A percentile compares a stretch with the other conserved stretches of the same genome.
These are phyloP conservation scores for Thalassiosira exigua DNA, from an alignment of 352 stramenopile genomes.

Conservation along the genomic window DNA sequence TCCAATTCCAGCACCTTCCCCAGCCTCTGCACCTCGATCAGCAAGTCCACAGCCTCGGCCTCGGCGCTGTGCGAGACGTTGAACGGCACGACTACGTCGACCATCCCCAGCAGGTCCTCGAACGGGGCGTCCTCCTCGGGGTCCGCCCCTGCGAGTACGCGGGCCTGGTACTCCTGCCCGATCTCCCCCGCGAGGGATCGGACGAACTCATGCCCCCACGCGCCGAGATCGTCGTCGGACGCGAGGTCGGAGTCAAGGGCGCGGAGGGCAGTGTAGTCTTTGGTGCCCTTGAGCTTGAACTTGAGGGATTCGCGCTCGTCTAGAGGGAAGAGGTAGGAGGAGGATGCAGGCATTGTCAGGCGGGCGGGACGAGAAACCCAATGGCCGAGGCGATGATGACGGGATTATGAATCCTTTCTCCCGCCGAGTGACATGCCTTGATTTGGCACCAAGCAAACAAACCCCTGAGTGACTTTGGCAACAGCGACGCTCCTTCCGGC, in stretches of 20 bases:
- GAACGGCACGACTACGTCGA: slow-evolving; percentile 99
- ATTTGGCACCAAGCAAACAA: no score
- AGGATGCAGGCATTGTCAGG: no score
- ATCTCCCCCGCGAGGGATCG: slow-evolving; percentile 97
- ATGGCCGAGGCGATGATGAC: no score
- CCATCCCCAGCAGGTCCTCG: slow-evolving; percentile 93
- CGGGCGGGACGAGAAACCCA: no score
- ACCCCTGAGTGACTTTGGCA: no score
- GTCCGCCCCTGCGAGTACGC: slow-evolving; percentile 72
- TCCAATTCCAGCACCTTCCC: slow-evolving; percentile 92
- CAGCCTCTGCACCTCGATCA: slow-evolving; percentile 98
- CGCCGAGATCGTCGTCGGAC: slow-evolving; percentile 89
- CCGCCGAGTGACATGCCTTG: no score
- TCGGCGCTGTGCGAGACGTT: slow-evolving; percentile 99
- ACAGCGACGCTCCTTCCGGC: no score
- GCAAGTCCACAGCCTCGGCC: slow-evolving; percentile 98
- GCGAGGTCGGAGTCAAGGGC: slow-evolving; percentile 58
- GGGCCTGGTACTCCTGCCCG: slow-evolving; percentile 90
- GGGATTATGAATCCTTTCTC: no score
- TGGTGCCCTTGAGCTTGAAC: slow-evolving; percentile 75
- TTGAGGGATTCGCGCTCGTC: slow-evolving; percentile 88
- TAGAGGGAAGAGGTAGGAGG: slow-evolving; percentile 3
- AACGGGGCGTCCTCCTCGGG: slow-evolving; percentile 84
- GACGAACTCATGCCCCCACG: slow-evolving; percentile 99
- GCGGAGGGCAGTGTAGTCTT: slow-evolving; percentile 73